A percentile compares a stretch with the other conserved stretches of the same genome.
These are phyloP conservation scores for Auriculariales sp. DNA, from an alignment of 768 basidiomycete species.

Conservation along the genomic window DNA sequence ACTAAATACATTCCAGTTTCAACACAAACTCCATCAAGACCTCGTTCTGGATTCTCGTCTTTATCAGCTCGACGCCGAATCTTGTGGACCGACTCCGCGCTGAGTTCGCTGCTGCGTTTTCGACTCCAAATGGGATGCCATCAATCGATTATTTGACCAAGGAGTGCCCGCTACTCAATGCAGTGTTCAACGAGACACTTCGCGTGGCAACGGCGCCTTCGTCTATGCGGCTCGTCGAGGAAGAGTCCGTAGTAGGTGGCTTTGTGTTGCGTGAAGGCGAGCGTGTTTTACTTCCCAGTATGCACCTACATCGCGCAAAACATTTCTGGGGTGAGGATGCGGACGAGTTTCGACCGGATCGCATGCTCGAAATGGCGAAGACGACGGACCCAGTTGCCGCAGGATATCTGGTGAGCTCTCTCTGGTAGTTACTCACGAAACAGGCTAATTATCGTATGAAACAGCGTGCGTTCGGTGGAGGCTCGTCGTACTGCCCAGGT, in stretches of 20 bases:
- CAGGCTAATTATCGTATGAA: not conserved
- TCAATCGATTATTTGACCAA: not conserved
- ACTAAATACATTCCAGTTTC: not conserved
- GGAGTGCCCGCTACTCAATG: not conserved
- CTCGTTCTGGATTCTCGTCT: not conserved
- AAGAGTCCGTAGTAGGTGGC: not conserved
- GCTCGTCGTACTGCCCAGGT: not conserved
- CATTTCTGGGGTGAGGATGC: constrained; percentile 1
- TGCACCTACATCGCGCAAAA: not conserved
- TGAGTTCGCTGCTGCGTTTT: not conserved
- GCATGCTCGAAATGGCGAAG: not conserved
- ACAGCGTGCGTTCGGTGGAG: not conserved
- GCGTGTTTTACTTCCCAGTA: not conserved
- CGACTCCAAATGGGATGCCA: not conserved
- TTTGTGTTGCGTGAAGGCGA: not conserved
- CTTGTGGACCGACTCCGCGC: not conserved
- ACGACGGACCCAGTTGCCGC: not conserved
- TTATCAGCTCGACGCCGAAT: not conserved
- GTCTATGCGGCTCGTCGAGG: not conserved
- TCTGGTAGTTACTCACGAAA: not conserved
- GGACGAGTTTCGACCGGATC: not conserved
- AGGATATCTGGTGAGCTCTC: not conserved
- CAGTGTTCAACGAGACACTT: not conserved
- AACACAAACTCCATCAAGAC: not conserved
- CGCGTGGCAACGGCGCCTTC: not conserved